Base-by-base conservation (phyloP, 768 basidiomycete species). In the Coprinopsis strossmayeri region DNA sequence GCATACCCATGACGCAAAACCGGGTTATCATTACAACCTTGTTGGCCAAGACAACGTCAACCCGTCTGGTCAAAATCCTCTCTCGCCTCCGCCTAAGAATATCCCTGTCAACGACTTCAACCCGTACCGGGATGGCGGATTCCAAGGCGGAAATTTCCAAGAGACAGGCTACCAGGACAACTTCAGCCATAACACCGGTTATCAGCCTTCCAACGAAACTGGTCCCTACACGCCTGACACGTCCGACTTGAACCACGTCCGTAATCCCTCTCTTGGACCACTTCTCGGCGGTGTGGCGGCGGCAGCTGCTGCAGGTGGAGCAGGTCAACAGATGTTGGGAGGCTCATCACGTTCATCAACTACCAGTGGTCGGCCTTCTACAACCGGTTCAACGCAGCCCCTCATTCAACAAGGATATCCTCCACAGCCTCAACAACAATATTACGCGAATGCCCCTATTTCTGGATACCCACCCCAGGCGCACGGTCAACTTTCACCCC, bases 391-490 rank as follows among this genome's bases (percentile, higher is more conserved):
- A 12, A 41, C 21, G 20, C 18, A 41, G 20, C 26, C 39, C 7
- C 25, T 49, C 15, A 5, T 45, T 18, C 39, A 38, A 12, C 49
- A 35, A 24, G 37, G 20, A 9, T 49, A 49, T 40, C 48, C 48
- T 17, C 38, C 48, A 15, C 35, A 32, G 15, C 27, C 7, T 5
- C 37, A 7, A 7, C 40, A 42, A 26, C 35, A 38, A 25, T 5
- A 42, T 21, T 45, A 28, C 28, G 15, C 7, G 4, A 45, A 45
- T 18, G 15, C 27, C 18, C 43, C 43, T 5, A 9, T 10, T 25
- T 5, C 18, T 25, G 43, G 43, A 27, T 45, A 45, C 20, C 43
- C 25, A 7, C 18, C 25, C 10, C 5, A 45, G 4, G n/a, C n/a
- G n/a, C 41, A 21, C 20, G 43, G 27, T 10, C 43, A 45, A 32